Percentiles rank a stretch among this genome's conserved stretches.
Evolutionary conservation across 1,284 basidiomycete species (phyloP).

Genomic region (Ceratobasidium papillatum): DNA sequence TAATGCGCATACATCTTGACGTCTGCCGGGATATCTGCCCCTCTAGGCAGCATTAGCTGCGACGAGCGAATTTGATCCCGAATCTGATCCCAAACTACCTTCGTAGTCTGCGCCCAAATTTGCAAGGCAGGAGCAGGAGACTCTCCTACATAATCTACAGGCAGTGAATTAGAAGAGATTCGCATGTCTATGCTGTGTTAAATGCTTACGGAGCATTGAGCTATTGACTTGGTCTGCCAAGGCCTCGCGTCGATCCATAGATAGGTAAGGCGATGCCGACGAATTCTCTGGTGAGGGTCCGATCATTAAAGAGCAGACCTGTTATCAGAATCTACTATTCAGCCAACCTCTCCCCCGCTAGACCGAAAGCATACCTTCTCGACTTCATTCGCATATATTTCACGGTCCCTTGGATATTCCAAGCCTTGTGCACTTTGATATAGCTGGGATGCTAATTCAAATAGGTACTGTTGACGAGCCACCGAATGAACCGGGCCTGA

Average conservation of each 20-base stretch:
- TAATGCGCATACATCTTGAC: slow-evolving; percentile 27
- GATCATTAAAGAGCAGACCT: slow-evolving; percentile 78
- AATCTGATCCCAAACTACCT: slow-evolving; percentile 39
- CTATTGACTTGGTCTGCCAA: slow-evolving; percentile 87
- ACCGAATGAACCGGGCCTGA: slow-evolving; percentile 44
- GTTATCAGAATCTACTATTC: slow-evolving; percentile 43
- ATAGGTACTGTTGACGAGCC: slow-evolving; percentile 46
- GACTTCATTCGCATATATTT: slow-evolving; percentile 72
- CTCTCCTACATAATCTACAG: slow-evolving; percentile 11
- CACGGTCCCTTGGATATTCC: slow-evolving; percentile 61
- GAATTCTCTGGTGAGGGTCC: slow-evolving; percentile 78
- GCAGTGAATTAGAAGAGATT: not conserved
- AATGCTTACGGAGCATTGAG: slow-evolving; percentile 76
- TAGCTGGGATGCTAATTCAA: slow-evolving; percentile 59
- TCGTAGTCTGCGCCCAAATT: slow-evolving; percentile 41
- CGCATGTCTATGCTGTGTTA: slow-evolving; percentile 29
- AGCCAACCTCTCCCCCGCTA: not conserved
- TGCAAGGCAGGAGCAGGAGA: slow-evolving; percentile 41
- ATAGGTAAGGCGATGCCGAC: slow-evolving; percentile 71
- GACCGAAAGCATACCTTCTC: slow-evolving; percentile 46
- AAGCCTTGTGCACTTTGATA: slow-evolving; percentile 65
- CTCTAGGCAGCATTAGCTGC: slow-evolving; percentile 8
- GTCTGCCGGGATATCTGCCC: slow-evolving; percentile 22
- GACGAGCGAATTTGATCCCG: slow-evolving; percentile 22
- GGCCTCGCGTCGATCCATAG: slow-evolving; percentile 73